These are phyloP conservation scores for Cryptococcus deneoformans DNA, from an alignment of 1,284 basidiomycete genomes.

Conservation along the genomic window DNA sequence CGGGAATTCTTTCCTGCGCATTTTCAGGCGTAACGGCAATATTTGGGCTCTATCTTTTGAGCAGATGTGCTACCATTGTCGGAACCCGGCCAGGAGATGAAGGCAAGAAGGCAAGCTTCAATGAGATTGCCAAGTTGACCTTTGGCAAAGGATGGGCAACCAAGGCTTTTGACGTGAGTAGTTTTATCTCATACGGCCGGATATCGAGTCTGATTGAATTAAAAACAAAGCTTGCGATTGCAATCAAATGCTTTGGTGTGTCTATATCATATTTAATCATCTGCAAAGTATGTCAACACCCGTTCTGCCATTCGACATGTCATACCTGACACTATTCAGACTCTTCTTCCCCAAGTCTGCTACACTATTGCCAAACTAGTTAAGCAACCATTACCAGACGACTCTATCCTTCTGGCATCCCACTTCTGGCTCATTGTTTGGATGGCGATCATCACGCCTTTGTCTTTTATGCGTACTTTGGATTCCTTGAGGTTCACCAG, in stretches of 20 bases:
- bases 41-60: constrained; percentile 87
- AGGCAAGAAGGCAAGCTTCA: constrained; percentile 73
- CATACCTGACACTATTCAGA: constrained; percentile 21
- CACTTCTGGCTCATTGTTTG: constrained; percentile 78
- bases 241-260: constrained; percentile 95
- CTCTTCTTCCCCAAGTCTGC: constrained; percentile 90
- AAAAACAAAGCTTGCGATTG: constrained; percentile 71
- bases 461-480: constrained; percentile 80
- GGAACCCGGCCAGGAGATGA: constrained; percentile 45
- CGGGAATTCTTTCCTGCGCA: constrained; percentile 83
- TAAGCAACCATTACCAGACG: constrained; percentile 54
- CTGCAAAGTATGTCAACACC: constrained; percentile 63
- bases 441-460: constrained; percentile 79
- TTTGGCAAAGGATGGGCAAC: constrained; percentile 56
- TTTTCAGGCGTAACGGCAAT: constrained; percentile 76
- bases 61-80: constrained; percentile 77
- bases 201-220: constrained; percentile 2
- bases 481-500: constrained; percentile 58
- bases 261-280: constrained; percentile 95
- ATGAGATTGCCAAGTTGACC: constrained; percentile 77
- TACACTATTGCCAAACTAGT: constrained; percentile 75
- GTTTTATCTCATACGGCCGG: background rate
- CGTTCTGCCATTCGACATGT: background rate
- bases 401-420: constrained; percentile 64
- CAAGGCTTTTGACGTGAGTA: constrained; percentile 44